Evolutionary conservation across 768 basidiomycete genomes (phyloP).

Genomic region (Mycena haematopus): DNA sequence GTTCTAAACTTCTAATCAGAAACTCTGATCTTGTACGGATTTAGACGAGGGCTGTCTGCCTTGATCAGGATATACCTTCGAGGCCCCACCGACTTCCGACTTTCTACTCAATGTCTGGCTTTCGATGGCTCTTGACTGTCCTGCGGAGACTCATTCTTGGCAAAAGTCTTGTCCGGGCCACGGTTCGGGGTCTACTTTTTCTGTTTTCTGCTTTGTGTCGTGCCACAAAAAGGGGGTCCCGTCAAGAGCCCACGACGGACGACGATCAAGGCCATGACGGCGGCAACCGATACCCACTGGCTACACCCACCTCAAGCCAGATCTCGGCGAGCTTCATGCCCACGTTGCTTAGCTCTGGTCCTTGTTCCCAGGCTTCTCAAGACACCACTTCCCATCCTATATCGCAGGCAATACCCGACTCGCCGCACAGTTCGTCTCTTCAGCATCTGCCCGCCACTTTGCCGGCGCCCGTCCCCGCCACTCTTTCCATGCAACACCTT

Average conservation of each 20-base stretch:
- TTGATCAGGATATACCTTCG: no score
- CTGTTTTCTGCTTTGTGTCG: constrained; percentile 16
- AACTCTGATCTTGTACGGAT: no score
- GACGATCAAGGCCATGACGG: no score
- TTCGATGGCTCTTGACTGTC: constrained; percentile 14
- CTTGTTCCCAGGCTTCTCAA: constrained; percentile 35
- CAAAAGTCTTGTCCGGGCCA: constrained; percentile 7
- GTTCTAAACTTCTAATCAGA: no score
- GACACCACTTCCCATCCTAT: constrained; percentile 28
- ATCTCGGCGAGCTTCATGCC: constrained; percentile 23
- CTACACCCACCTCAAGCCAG: neutral
- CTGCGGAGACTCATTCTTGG: constrained; percentile 11
- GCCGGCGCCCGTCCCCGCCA: constrained; percentile 3
- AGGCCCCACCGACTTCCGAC: neutral
- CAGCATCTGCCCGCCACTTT: constrained; percentile 20
- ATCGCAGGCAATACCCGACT: no score
- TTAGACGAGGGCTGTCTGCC: no score
- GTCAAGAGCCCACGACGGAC: no score
- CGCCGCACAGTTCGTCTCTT: constrained; percentile 22
- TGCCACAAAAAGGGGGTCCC: constrained; percentile 12
- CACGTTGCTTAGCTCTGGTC: constrained; percentile 28
- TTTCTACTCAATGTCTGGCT: constrained; percentile 3
- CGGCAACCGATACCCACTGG: no score
- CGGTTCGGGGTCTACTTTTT: constrained; percentile 15
- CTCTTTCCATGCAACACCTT: neutral